phyloP scores from a whole-genome alignment of 352 stramenopile species.

The Pythium volutum region DNA sequence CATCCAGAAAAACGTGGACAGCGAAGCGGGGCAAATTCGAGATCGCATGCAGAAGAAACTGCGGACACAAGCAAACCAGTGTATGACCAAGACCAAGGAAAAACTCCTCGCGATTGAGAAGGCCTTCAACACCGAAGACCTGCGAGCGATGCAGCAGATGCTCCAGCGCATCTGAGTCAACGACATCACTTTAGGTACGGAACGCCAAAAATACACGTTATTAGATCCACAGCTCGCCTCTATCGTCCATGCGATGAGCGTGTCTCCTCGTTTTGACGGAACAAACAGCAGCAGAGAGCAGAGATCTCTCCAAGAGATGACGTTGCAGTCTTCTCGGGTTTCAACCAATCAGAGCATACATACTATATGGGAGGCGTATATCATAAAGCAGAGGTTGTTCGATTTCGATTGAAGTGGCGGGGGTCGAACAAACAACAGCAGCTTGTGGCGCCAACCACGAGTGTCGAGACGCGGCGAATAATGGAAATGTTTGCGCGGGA shows the following conservation, averaged over 20 bases:
- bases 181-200: neutral
- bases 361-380: neutral
- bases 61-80: constrained; percentile 9
- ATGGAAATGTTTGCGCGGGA: neutral
- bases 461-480: neutral
- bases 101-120: constrained; percentile 32
- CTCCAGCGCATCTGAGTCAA: constrained; percentile 23
- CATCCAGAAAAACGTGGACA: neutral
- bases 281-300: too few relatives aligned
- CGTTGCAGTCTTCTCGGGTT: neutral
- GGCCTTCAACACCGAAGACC: constrained; percentile 34
- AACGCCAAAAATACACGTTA: too few relatives aligned
- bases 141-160: constrained; percentile 37
- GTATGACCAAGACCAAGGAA: constrained; percentile 17
- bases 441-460: neutral
- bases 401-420: constrained; percentile 17
- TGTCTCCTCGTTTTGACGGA: too few relatives aligned
- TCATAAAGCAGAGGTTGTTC: constrained; percentile 9
- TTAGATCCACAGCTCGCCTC: too few relatives aligned
- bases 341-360: constrained; percentile 12
- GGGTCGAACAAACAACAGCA: too few relatives aligned
- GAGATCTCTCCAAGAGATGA: too few relatives aligned
- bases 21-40: constrained; percentile 16
- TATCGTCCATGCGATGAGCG: too few relatives aligned
- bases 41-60: constrained; percentile 25